Evolutionary conservation across 2,329 filamentous ascomycete genomes (phyloP), one percentile per base, ranked within the genome.

Genomic region (Calonectria montana): DNA sequence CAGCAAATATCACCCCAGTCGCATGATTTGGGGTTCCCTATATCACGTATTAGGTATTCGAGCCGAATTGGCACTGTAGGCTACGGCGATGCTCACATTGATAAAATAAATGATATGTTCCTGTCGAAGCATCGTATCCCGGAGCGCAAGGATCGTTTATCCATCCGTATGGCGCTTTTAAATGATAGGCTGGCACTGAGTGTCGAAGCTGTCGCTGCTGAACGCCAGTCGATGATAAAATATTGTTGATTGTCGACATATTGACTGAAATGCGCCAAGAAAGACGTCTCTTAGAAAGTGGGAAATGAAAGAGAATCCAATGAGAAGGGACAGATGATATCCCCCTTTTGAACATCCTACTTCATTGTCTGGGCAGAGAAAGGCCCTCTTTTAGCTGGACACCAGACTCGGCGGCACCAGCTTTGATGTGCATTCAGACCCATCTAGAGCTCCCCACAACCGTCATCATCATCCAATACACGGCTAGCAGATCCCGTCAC

Each of bases 1-100:
- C 85, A 88, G 21, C 81, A 83, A 65, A 87, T 83, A 73, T 84
- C 80, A 8, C 81, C 83, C 84, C 84, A 86, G 45, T 80, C 78
- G 37, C 77, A 81, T 0, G 79, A 81, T 10, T 81, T 79, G 1
- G 84, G 83, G 43, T 85, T 86, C 78, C 83, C 75, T 77, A 39
- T n/a, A 18, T 7, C 45, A 31, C 5, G 43, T 55, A 41, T 74
- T 61, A 65, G 74, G 29, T 25, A 6, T 3, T 5, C 10, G 13
- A 29, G 18, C 9, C 7, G 23, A 39, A 4, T 31, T 15, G 3
- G 13, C 23, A 27, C 10, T 2, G 10, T 16, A 2, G 23, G 35
- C 3, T 27, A 69, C 61, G 6, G 12, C 5, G n/a, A 9, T 16
- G 12, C 53, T 59, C 21, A 78, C 76, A 78, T 43, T 78, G 76